phyloP scores from a whole-genome alignment of 176 grass and related monocot genomes.

The Thalia dealbata region DNA sequence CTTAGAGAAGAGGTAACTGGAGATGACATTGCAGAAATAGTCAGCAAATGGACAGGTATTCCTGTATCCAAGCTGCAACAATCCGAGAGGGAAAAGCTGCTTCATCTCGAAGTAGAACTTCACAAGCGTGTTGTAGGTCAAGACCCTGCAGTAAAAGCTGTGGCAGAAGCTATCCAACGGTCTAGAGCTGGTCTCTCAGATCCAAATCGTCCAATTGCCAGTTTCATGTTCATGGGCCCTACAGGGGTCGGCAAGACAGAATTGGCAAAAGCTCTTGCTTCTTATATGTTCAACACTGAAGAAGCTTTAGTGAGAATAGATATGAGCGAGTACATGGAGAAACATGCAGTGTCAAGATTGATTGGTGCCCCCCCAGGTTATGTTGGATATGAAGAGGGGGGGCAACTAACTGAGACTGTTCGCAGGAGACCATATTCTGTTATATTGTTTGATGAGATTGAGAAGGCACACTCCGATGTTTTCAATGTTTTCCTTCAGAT shows the following conservation, averaged over 20 bases:
- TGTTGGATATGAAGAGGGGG: slow-evolving; percentile 97
- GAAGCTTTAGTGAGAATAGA: slow-evolving; percentile 98
- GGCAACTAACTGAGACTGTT: slow-evolving; percentile 82
- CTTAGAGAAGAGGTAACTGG: slow-evolving; percentile 94
- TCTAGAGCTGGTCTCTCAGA: slow-evolving; percentile 95
- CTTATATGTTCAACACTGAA: slow-evolving; percentile 97
- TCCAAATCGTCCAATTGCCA: slow-evolving; percentile 89
- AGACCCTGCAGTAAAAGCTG: slow-evolving; percentile 89
- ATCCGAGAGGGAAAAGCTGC: slow-evolving; percentile 82
- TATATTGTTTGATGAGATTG: slow-evolving; percentile 95
- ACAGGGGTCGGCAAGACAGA: slow-evolving; percentile 99
- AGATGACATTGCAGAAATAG: slow-evolving; percentile 97
- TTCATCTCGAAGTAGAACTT: slow-evolving; percentile 87
- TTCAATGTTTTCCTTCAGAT: slow-evolving; percentile 98
- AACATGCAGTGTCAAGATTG: slow-evolving; percentile 89
- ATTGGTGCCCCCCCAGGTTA: slow-evolving; percentile 91
- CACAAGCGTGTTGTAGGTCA: slow-evolving; percentile 93
- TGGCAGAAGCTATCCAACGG: slow-evolving; percentile 92
- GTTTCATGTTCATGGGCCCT: slow-evolving; percentile 99
- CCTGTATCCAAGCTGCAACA: slow-evolving; percentile 94
- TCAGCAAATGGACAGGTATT: slow-evolving; percentile 95
- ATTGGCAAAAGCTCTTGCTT: slow-evolving; percentile 78
- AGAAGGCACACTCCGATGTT: slow-evolving; percentile 95
- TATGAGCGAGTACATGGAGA: slow-evolving; percentile 99
- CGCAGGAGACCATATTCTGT: slow-evolving; percentile 79